Conservation (phyloP, 352 stramenopile species). For the Phytophthora uliginosa region DNA sequence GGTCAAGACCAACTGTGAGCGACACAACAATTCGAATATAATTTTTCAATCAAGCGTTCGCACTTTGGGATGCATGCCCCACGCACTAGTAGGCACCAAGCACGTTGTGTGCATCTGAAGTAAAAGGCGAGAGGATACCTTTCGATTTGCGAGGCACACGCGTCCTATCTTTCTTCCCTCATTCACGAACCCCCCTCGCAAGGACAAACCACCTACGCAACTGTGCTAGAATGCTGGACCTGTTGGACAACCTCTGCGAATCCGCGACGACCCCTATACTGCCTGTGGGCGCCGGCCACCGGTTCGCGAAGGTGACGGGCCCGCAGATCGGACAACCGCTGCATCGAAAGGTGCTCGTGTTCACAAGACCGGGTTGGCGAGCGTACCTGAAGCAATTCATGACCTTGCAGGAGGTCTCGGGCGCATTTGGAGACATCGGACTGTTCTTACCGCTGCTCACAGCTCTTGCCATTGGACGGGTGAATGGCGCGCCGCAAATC, state of each 20-base stretch:
- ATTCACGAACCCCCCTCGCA: constrained; percentile 17
- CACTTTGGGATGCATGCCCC: not conserved
- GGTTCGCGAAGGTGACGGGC: constrained; percentile 55
- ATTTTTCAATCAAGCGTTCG: constrained; percentile 42
- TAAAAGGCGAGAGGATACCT: constrained; percentile 11
- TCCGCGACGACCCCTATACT: constrained; percentile 44
- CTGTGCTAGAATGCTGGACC: constrained; percentile 9
- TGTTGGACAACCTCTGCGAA: constrained; percentile 14
- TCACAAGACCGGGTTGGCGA: constrained; percentile 61
- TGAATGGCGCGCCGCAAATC: constrained; percentile 80
- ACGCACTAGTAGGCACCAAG: not conserved
- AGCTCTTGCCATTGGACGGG: constrained; percentile 85
- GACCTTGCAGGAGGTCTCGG: constrained; percentile 86
- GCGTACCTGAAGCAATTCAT: constrained; percentile 74
- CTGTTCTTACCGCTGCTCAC: constrained; percentile 95
- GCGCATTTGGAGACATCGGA: constrained; percentile 94
- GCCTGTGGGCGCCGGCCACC: constrained; percentile 30
- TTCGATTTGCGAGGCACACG: constrained; percentile 26
- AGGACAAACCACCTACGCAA: not conserved
- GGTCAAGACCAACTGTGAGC: constrained; percentile 29
- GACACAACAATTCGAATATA: constrained; percentile 41
- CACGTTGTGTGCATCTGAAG: not conserved
- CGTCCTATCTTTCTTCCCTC: constrained; percentile 6
- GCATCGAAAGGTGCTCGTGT: constrained; percentile 67
- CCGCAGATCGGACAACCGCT: constrained; percentile 56